Base-by-base conservation (phyloP, 2,329 filamentous ascomycete species). In the Dissoconium aciculare region DNA sequence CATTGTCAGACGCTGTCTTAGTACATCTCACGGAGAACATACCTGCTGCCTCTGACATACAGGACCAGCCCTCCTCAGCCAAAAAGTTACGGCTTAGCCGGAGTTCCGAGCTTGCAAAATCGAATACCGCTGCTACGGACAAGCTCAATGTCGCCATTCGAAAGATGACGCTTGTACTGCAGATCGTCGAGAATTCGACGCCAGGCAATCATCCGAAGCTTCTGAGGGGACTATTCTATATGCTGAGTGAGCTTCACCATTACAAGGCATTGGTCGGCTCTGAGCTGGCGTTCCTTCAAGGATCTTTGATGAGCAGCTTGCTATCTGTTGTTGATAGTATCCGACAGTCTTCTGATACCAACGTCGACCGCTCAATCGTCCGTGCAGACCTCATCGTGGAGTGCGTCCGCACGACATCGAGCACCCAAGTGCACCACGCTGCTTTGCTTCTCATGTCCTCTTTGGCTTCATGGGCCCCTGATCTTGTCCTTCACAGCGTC, bases 311-410 rank as follows among this genome's bases (percentile, higher is more conserved):
- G 23, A 72, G 78, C 40, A 84, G 80, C 44, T 64, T 98, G 17
- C 64, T 87, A 30, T 74, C 78, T 25, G 92, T 95, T 57, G 74
- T 95, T 43, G 78, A 83, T 35, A 72, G 73, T 1, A 76, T 80
- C 46, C 80, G 79, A 55, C 49, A 43, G 31, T 38, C 33, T 5
- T 29, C 45, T 39, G 44, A 51, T 28, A 45, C 51, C 4, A 52
- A 59, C 35, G 75, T 92, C 34, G 82, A 91, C 52, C 72, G 74
- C 27, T 77, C 80, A 2, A 75, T 74, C 21, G 78, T 93, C 23
- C 76, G 91, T 34, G 81, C 83, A 3, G 89, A 98, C 52, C 59
- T 95, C 27, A 74, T 98, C 32, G 84, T 95, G 28, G 85, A 91
- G 50, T 94, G 85, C 59, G 80, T 98, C 26, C 80, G 91, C 49